A percentile compares a stretch with the other conserved stretches of the same genome.
Conservation (phyloP, 148 eudicot species). For the Arctostaphylos glauca region DNA sequence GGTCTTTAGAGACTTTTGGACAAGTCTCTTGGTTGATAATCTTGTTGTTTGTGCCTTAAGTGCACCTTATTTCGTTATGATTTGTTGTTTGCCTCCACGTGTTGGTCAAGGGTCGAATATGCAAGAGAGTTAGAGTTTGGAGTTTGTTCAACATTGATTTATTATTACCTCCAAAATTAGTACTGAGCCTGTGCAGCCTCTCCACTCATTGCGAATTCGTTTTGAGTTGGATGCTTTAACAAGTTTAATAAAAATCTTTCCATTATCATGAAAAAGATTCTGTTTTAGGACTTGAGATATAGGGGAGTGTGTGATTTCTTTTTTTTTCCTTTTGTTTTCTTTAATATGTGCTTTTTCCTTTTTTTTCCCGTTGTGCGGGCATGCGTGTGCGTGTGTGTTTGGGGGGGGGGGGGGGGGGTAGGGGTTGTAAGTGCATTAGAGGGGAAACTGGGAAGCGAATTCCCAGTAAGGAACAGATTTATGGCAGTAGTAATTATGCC, state of each 20-base stretch:
- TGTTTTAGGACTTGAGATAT: not conserved
- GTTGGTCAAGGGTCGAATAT: no score
- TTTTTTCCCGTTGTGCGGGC: no score
- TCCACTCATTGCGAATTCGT: not conserved
- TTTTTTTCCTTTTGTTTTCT: not conserved
- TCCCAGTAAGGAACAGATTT: not conserved
- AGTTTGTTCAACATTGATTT: not conserved
- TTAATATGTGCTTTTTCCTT: not conserved
- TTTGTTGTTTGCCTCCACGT: no score
- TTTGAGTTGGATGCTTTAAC: not conserved
- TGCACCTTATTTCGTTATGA: no score
- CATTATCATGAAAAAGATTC: not conserved
- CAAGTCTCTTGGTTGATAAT: no score
- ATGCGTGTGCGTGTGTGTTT: no score
- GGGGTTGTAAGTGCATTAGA: not conserved
- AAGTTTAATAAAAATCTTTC: not conserved
- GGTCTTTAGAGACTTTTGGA: no score
- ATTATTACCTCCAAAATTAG: not conserved
- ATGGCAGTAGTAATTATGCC: not conserved
- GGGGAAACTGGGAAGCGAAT: not conserved
- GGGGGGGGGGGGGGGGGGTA: not conserved
- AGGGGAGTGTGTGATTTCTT: not conserved
- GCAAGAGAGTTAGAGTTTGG: not conserved
- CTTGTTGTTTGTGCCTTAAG: no score
- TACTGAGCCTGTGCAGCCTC: not conserved